Percentiles rank a stretch among this genome's conserved stretches.
phyloP scores from a whole-genome alignment of 2,329 filamentous ascomycete species.

The Daldinia sp. region DNA sequence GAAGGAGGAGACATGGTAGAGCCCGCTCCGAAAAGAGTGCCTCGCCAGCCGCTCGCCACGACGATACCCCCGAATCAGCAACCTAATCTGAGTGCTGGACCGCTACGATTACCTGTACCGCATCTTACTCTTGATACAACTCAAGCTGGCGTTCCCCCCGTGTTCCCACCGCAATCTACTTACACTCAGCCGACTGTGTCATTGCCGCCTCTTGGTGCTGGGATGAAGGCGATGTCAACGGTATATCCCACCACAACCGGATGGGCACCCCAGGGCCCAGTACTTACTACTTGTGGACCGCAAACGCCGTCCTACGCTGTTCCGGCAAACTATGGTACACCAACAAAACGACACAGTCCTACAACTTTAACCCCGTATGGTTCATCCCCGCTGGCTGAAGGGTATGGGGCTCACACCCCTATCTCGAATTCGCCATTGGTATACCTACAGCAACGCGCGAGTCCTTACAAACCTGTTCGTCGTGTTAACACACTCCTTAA shows the following conservation, averaged over 20 bases:
- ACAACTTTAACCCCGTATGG: constrained; percentile 61
- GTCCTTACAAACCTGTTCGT: constrained; percentile 90
- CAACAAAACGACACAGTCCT: constrained; percentile 63
- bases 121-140: constrained; percentile 72
- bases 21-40: constrained; percentile 62
- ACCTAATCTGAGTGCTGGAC: constrained; percentile 41
- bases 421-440: constrained; percentile 84
- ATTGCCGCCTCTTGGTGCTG: constrained; percentile 67
- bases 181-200: constrained; percentile 61
- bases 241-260: constrained; percentile 68
- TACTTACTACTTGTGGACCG: constrained; percentile 46
- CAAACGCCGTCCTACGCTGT: constrained; percentile 45
- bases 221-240: constrained; percentile 77
- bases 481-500: constrained; percentile 91
- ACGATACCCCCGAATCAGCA: constrained; percentile 39
- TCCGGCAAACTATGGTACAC: constrained; percentile 56
- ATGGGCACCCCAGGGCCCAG: constrained; percentile 50
- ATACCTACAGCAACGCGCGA: constrained; percentile 86
- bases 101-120: constrained; percentile 70
- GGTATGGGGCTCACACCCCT: constrained; percentile 68
- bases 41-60: constrained; percentile 44
- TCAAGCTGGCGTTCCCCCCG: constrained; percentile 35
- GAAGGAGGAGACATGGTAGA: constrained; percentile 59
- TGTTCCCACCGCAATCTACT: constrained; percentile 48
- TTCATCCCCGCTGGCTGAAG: constrained; percentile 75